Percentiles rank a stretch among this genome's conserved stretches.
Evolutionary conservation across 768 basidiomycete species (phyloP).

Genomic region (Leccinum disarticulatum): DNA sequence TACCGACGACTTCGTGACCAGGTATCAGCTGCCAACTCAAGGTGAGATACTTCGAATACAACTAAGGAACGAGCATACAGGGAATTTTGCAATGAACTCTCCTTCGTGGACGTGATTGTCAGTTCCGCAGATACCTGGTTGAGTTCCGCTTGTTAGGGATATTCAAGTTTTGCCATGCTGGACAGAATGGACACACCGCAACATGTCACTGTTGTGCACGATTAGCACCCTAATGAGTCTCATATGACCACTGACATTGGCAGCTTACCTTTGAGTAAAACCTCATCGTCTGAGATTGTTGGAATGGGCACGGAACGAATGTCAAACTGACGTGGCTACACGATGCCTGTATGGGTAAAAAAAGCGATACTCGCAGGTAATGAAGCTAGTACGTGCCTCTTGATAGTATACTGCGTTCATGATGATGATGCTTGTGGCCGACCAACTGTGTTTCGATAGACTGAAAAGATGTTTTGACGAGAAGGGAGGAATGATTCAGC

Average conservation of each 20-base stretch:
- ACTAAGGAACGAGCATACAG: slow-evolving; percentile 22
- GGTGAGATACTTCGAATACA: background rate
- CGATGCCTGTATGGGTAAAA: background rate
- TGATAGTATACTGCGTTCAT: slow-evolving; percentile 55
- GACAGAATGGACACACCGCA: slow-evolving; percentile 33
- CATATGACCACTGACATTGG: background rate
- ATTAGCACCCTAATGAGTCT: background rate
- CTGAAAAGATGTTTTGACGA: background rate
- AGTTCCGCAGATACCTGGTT: slow-evolving; percentile 51
- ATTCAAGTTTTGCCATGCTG: background rate
- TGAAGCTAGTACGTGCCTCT: slow-evolving; percentile 30
- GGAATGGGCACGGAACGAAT: slow-evolving; percentile 54
- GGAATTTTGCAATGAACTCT: slow-evolving; percentile 62
- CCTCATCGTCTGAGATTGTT: slow-evolving; percentile 51
- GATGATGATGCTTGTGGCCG: background rate
- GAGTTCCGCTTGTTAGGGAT: background rate
- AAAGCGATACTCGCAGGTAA: slow-evolving; percentile 1
- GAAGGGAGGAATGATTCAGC: background rate
- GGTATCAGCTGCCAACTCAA: slow-evolving; percentile 52
- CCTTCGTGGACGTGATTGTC: slow-evolving; percentile 59
- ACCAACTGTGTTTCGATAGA: background rate
- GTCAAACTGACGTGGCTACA: slow-evolving; percentile 50
- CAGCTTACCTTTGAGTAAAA: slow-evolving; percentile 54
- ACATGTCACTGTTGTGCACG: slow-evolving; percentile 32
- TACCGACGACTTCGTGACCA: slow-evolving; percentile 70